These are phyloP conservation scores for Botrytis medusae DNA, from an alignment of 2,329 filamentous ascomycete genomes.

Conservation along the genomic window DNA sequence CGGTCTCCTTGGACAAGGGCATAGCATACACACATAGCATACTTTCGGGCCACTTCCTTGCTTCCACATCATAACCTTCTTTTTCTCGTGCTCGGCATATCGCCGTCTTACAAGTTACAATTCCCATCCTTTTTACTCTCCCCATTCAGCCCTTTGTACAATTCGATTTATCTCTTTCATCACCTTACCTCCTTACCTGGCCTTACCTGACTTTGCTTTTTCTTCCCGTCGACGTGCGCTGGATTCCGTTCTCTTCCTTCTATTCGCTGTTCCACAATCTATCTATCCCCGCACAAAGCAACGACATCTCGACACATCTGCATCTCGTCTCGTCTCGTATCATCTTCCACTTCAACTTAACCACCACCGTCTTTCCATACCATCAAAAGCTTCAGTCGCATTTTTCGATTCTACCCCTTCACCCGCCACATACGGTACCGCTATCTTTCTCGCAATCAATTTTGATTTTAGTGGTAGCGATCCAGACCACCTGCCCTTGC, in stretches of 20 bases:
- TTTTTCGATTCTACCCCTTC: constrained; percentile 9
- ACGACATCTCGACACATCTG: constrained; percentile 5
- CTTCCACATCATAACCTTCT: constrained; percentile 21
- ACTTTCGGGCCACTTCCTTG: constrained; percentile 19
- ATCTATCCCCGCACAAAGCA: neutral
- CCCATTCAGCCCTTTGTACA: constrained; percentile 10
- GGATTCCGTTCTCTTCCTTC: constrained; percentile 18
- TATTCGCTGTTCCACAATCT: constrained; percentile 21
- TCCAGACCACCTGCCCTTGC: constrained; percentile 32
- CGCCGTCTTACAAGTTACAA: constrained; percentile 1
- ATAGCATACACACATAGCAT: constrained; percentile 7
- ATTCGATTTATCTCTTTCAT: neutral
- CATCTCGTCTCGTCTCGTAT: neutral
- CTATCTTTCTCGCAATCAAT: constrained; percentile 21
- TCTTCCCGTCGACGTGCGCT: constrained; percentile 21
- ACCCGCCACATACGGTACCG: constrained; percentile 3
- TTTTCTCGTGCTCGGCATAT: constrained; percentile 23
- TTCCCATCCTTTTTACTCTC: constrained; percentile 9
- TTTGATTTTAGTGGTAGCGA: constrained; percentile 17
- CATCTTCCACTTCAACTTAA: neutral
- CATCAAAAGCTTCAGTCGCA: constrained; percentile 8
- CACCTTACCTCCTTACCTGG: constrained; percentile 6
- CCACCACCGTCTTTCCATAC: neutral
- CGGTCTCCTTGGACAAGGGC: neutral
- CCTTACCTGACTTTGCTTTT: neutral